A percentile compares a stretch with the other conserved stretches of the same genome.
phyloP scores from a whole-genome alignment of 116 monocot genomes.

The Thalassia testudinum region DNA sequence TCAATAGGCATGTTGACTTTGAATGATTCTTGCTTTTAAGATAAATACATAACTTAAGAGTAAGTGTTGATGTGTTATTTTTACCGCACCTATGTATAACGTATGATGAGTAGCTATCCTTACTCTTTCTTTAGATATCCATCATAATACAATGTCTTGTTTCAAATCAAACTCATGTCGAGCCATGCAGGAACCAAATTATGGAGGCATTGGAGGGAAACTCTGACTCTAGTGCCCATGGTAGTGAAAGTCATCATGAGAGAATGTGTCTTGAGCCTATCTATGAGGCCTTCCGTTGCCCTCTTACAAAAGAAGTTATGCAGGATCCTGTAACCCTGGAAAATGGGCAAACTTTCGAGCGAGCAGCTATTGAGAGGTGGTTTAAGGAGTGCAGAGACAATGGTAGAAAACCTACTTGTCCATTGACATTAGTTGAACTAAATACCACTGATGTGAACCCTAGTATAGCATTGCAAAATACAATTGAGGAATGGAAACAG shows the following conservation, averaged over 20 bases:
- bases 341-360: constrained; percentile 80
- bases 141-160: too few species aligned
- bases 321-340: constrained; percentile 82
- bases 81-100: too few species aligned
- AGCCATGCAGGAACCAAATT: too few species aligned
- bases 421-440: constrained; percentile 63
- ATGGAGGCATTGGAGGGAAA: constrained; percentile 12
- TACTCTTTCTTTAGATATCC: too few species aligned
- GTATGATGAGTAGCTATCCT: too few species aligned
- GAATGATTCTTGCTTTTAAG: too few species aligned
- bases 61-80: too few species aligned
- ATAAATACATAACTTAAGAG: too few species aligned
- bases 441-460: constrained; percentile 40
- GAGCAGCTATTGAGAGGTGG: constrained; percentile 84
- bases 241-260: constrained; percentile 39
- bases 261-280: constrained; percentile 36
- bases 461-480: constrained; percentile 62
- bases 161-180: too few species aligned
- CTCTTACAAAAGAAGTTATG: constrained; percentile 81
- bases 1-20: too few species aligned
- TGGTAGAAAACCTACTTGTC: constrained; percentile 56
- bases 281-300: constrained; percentile 77
- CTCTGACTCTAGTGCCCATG: constrained; percentile 12
- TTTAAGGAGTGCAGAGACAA: constrained; percentile 62
- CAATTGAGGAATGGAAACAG: constrained; percentile 80